Conservation (phyloP, 805 yeast species). For the Nakazawaea wyomingensis region DNA sequence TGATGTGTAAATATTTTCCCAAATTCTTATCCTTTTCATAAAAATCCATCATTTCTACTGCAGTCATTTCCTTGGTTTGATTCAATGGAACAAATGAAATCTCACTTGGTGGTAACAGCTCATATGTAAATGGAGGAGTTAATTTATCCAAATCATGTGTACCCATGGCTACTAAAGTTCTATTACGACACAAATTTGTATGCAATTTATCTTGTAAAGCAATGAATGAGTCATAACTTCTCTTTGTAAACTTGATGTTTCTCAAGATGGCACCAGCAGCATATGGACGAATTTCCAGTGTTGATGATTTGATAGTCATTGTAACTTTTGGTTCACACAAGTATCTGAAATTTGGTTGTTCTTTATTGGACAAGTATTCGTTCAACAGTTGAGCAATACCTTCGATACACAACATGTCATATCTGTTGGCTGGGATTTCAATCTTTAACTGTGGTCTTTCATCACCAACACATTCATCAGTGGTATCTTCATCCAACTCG, state of each 20-base stretch:
- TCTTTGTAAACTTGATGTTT: constrained; percentile 72
- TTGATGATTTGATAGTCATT: constrained; percentile 71
- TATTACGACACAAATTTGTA: constrained; percentile 91
- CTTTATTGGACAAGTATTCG: constrained; percentile 71
- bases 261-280: constrained; percentile 95
- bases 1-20: constrained; percentile 83
- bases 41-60: constrained; percentile 77
- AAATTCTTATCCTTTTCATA: constrained; percentile 88
- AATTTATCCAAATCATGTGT: constrained; percentile 90
- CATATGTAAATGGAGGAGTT: constrained; percentile 79
- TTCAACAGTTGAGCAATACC: constrained; percentile 95
- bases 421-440: constrained; percentile 97
- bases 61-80: constrained; percentile 66
- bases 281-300: constrained; percentile 76
- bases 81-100: constrained; percentile 72
- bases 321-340: constrained; percentile 56
- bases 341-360: constrained; percentile 63
- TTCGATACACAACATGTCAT: constrained; percentile 96
- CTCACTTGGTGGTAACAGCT: constrained; percentile 75
- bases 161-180: constrained; percentile 97
- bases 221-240: constrained; percentile 90
- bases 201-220: constrained; percentile 95
- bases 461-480: constrained; percentile 64
- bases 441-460: constrained; percentile 96
- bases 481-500: constrained; percentile 96